Evolutionary conservation across 768 basidiomycete species (phyloP).

Genomic region (Agrocybe pediades): DNA sequence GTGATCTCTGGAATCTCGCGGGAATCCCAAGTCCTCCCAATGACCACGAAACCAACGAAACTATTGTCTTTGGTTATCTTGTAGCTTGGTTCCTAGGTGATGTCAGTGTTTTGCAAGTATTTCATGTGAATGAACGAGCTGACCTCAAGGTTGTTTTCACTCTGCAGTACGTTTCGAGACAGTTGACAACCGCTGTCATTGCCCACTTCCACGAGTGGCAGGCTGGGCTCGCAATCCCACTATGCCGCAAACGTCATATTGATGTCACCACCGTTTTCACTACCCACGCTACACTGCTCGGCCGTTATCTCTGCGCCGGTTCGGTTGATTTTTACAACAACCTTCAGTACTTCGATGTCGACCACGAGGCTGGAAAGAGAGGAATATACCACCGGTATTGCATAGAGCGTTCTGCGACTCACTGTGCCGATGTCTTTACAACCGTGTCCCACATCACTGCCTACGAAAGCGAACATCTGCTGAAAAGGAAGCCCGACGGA

Average conservation of each 20-base stretch:
- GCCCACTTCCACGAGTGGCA: constrained; percentile 99
- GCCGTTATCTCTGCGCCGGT: constrained; percentile 97
- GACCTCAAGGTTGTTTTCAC: constrained; percentile 4
- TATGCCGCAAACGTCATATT: constrained; percentile 95
- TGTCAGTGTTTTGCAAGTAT: constrained; percentile 44
- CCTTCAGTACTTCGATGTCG: constrained; percentile 98
- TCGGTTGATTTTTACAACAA: constrained; percentile 99
- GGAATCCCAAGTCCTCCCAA: constrained; percentile 97
- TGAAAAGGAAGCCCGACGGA: constrained; percentile 97
- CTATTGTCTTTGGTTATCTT: constrained; percentile 96
- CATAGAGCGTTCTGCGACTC: constrained; percentile 92
- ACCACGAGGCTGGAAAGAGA: constrained; percentile 98
- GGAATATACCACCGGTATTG: constrained; percentile 99
- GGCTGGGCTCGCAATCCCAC: constrained; percentile 91
- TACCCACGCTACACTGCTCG: constrained; percentile 96
- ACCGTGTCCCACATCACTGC: constrained; percentile 98
- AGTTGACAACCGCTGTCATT: constrained; percentile 83
- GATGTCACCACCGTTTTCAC: constrained; percentile 99
- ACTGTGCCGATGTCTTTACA: constrained; percentile 98
- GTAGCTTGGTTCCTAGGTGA: constrained; percentile 99
- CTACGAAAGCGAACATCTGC: constrained; percentile 92
- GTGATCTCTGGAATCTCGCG: constrained; percentile 96
- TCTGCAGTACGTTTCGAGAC: constrained; percentile 74
- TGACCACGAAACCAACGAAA: constrained; percentile 98
- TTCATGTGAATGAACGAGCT: constrained; percentile 2